Conservation (phyloP, 2,329 filamentous ascomycete genomes). For the Trichoderma aggressivum region DNA sequence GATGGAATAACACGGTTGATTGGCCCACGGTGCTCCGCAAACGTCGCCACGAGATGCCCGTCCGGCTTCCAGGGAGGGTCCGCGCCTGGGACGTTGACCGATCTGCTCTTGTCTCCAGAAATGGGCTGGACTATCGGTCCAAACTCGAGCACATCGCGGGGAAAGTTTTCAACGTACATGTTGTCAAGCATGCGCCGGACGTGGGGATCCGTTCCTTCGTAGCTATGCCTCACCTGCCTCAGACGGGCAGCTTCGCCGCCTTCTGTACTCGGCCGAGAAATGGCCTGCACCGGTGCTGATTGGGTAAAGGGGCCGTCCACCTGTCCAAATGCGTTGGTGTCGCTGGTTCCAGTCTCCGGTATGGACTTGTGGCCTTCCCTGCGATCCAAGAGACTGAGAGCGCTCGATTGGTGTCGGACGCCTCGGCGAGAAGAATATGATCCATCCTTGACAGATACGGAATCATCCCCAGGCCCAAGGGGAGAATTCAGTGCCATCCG, state of each 20-base stretch:
- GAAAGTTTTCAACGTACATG: constrained; percentile 74
- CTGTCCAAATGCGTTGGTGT: constrained; percentile 57
- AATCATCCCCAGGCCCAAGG: constrained; percentile 32
- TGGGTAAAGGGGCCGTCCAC: constrained; percentile 56
- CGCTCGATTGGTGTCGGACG: constrained; percentile 58
- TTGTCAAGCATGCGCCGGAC: constrained; percentile 73
- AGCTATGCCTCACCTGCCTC: constrained; percentile 68
- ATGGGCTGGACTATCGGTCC: constrained; percentile 76
- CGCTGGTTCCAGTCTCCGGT: constrained; percentile 57
- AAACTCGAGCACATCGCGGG: constrained; percentile 64
- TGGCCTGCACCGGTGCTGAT: constrained; percentile 23
- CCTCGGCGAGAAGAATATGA: constrained; percentile 43
- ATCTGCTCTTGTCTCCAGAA: constrained; percentile 52
- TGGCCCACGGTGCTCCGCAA: constrained; percentile 80
- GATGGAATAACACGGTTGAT: constrained; percentile 79
- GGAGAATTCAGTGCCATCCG: constrained; percentile 35
- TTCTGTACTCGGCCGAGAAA: constrained; percentile 24
- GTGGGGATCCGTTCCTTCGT: constrained; percentile 72
- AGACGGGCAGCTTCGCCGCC: constrained; percentile 35
- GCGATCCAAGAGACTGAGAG: constrained; percentile 56
- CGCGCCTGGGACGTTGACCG: constrained; percentile 43
- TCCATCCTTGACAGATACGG: constrained; percentile 38
- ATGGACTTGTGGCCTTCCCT: constrained; percentile 57
- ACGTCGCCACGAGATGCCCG: constrained; percentile 79
- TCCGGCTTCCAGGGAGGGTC: constrained; percentile 72